Percentiles rank a stretch among this genome's conserved stretches.
Evolutionary conservation across 1,284 basidiomycete species (phyloP).

Genomic region (Heterobasidion irregulare): DNA sequence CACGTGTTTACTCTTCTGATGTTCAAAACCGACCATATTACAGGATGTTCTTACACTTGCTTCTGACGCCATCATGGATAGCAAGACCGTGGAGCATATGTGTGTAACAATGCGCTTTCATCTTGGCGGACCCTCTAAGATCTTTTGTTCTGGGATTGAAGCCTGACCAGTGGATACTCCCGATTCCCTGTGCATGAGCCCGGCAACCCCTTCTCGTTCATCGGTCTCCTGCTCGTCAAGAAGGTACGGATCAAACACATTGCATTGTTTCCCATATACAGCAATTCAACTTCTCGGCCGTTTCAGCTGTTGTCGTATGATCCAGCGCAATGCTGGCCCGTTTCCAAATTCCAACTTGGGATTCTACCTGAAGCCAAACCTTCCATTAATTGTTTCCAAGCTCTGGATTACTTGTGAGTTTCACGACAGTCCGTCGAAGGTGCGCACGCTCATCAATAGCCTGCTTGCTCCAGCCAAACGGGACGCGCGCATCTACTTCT

Average conservation of each 20-base stretch:
- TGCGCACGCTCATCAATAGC: neutral
- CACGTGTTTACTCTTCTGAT: neutral
- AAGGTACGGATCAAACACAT: constrained; percentile 35
- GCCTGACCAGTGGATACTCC: constrained; percentile 80
- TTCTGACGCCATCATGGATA: constrained; percentile 74
- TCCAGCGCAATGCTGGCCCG: constrained; percentile 70
- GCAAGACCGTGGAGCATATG: constrained; percentile 71
- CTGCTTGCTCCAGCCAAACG: constrained; percentile 71
- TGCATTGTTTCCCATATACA: neutral
- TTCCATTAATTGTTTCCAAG: constrained; percentile 81
- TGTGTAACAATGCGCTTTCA: constrained; percentile 21
- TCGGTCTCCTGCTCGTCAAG: constrained; percentile 85
- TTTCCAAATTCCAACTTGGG: constrained; percentile 66
- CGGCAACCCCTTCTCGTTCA: constrained; percentile 67
- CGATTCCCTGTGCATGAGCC: constrained; percentile 88
- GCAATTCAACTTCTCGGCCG: neutral
- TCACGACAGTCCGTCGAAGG: too few species aligned
- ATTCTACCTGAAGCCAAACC: constrained; percentile 91
- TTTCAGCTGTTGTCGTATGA: constrained; percentile 83
- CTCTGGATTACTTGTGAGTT: constrained; percentile 75
- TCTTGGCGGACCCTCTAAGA: neutral
- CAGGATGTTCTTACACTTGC: constrained; percentile 77
- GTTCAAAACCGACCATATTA: constrained; percentile 10
- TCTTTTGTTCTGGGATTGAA: constrained; percentile 16
- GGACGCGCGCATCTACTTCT: constrained; percentile 91